A percentile compares a stretch with the other conserved stretches of the same genome.
Evolutionary conservation across 2,329 filamentous ascomycete genomes (phyloP).

Genomic region (Grosmannia serpens): DNA sequence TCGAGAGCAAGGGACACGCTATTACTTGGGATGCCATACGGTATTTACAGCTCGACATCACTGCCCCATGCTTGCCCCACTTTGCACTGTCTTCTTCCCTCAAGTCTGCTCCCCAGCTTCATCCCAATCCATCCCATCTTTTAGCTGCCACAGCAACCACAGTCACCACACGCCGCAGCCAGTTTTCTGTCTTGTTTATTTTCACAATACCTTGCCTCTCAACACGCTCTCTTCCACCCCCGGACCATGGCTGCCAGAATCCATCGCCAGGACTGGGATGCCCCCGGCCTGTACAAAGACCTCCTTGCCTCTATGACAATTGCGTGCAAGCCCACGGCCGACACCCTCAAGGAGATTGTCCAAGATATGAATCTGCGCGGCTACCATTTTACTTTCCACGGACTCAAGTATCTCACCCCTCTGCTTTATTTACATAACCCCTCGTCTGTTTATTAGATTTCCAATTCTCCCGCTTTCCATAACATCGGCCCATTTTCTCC

Average conservation of each 20-base stretch:
- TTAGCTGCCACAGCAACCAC: not conserved
- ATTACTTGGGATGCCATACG: conserved; percentile 16
- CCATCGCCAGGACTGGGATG: conserved; percentile 25
- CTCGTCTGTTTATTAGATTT: not conserved
- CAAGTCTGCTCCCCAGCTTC: not conserved
- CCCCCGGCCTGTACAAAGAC: conserved; percentile 27
- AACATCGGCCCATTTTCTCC: not conserved
- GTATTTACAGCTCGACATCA: conserved; percentile 5
- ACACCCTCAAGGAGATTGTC: conserved; percentile 19
- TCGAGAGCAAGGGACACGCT: conserved; percentile 11
- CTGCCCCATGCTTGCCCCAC: not conserved
- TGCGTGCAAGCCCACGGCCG: conserved; percentile 20
- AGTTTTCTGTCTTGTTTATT: not conserved
- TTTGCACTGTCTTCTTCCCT: not conserved
- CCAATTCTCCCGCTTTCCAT: not conserved
- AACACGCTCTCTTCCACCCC: not conserved
- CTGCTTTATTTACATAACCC: not conserved
- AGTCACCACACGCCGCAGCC: not conserved
- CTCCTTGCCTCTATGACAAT: conserved; percentile 31
- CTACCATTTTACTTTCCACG: conserved; percentile 14
- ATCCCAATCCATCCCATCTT: not conserved
- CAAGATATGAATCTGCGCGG: conserved; percentile 15
- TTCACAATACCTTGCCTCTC: not conserved
- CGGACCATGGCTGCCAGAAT: not conserved
- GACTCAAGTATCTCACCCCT: conserved; percentile 6